Base-by-base conservation (phyloP, 2,329 filamentous ascomycete genomes). In the Capronia coronata region DNA sequence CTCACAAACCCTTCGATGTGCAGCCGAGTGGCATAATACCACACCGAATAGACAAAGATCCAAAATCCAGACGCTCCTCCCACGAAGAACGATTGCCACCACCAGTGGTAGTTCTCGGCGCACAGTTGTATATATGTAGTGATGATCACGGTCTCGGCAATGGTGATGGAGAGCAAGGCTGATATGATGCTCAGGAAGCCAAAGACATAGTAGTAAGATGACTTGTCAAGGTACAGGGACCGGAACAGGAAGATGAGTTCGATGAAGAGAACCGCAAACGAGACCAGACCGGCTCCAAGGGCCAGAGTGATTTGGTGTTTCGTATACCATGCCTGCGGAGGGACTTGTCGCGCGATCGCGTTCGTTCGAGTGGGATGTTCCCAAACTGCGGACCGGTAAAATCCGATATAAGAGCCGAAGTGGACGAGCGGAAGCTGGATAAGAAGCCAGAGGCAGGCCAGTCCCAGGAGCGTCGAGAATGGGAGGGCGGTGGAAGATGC, bases 121-220 rank as follows among this genome's bases (percentile, higher is more conserved):
- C 87, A 91, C 14, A 94, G 78, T 68, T 87, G 84, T 41, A 86
- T 78, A 67, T 94, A 94, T 13, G 88, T 84, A 1, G 83, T 82
- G 51, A 94, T 87, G 18, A 94, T 79, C 1, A 86, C 90, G 44
- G 90, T 86, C 69, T 93, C 86, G 59, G 87, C 80, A 23, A 94
- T 80, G 0, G 86, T 88, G 35, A 93, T 67, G 23, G 88, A 74
- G 7, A 93, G 70, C 49, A 93, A 84, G 9, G 79, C 71, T 19
- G 76, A 82, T 8, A 93, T 84, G 13, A 88, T 80, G 6, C 83
- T 82, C 56, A 93, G 68, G 71, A 91, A 94, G 9, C 88, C 88
- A 64, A 93, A 94, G 18, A 94, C 83, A 67, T 94, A 94, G 69
- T 94, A 94, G 67, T 90, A 94, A 5, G 86, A 87, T 62, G 82